Evolutionary conservation across 83 land plant genomes (phyloP), one percentile per base, ranked within the genome.

Genomic region (Diphasiastrum complanatum): DNA sequence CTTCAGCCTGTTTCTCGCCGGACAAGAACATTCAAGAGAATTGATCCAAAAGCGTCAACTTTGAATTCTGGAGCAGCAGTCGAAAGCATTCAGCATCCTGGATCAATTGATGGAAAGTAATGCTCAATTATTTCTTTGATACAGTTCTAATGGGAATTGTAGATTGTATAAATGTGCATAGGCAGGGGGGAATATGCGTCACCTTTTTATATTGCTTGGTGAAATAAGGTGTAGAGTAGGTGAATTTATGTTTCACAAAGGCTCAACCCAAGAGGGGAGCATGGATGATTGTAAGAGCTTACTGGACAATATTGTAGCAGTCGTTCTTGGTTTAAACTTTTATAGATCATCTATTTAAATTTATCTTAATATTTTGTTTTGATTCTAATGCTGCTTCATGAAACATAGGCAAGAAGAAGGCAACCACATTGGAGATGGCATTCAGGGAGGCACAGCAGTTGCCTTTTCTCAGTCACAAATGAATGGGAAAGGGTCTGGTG

Each of bases 21-120:
- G 57, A 93, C 99, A 28, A 78, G 88, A 61, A 74, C 75, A 40
- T 35, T 61, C 59, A 55, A 33, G 59, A 55, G 27, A 27, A 20
- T 1, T 24, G 59, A 55, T 12, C 11, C n/a, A 11, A 0, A 30
- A 14, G 35, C 35, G 11, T 34, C 75, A 64, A 33, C 40, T 49
- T 47, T 69, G 65, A 28, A 64, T 51, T 35, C 61, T 61, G 36
- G 74, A 63, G 63, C 75, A 34, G 32, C 40, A 50, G 67, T 41
- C 65, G 76, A 78, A 71, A 76, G 79, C 58, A 60, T 53, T 48
- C 65, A 61, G 47, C 66, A 69, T 61, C 58, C 77, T 11, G 72
- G 75, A 69, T 83, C 89, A 51, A 48, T 78, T 49, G 93, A 86
- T 79, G 92, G 75, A 64, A 72, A 85, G 89, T 84, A 68, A 67